Evolutionary conservation across 345 rosid species (phyloP).

Genomic region (Triadica sebifera): DNA sequence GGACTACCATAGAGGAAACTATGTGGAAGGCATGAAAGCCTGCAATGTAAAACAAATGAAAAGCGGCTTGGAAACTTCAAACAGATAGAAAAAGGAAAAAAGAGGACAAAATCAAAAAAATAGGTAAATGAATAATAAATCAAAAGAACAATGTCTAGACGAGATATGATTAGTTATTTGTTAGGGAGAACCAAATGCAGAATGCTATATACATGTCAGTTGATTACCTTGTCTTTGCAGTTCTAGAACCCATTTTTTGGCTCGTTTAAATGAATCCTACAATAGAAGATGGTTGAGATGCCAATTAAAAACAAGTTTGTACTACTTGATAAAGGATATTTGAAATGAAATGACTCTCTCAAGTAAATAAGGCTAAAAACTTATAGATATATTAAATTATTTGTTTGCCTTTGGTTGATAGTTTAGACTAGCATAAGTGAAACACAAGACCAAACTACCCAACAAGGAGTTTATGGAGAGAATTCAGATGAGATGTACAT

Average conservation of each 20-base stretch:
- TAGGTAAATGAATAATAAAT: not conserved
- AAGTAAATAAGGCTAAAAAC: not conserved
- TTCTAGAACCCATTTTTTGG: conserved; percentile 68
- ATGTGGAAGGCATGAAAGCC: not conserved
- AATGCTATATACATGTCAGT: not conserved
- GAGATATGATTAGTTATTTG: not conserved
- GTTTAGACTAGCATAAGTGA: not conserved
- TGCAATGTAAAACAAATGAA: not conserved
- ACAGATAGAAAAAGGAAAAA: too few relatives aligned
- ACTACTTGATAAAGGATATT: not conserved
- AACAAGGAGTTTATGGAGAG: not conserved
- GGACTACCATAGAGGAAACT: not conserved
- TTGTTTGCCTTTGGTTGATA: not conserved
- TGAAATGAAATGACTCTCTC: not conserved
- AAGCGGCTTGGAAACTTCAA: not conserved
- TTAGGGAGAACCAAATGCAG: not conserved
- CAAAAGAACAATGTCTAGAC: not conserved
- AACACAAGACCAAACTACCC: not conserved
- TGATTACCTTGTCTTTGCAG: conserved; percentile 63
- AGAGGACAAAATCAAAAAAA: not conserved
- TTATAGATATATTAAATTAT: not conserved
- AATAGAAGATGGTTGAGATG: conserved; percentile 5
- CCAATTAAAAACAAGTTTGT: not conserved
- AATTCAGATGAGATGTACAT: not conserved
- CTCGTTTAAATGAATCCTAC: conserved; percentile 62